Percentiles rank a stretch among this genome's conserved stretches.
Evolutionary conservation across 805 yeast species (phyloP).

Genomic region (Spathaspora boniae): DNA sequence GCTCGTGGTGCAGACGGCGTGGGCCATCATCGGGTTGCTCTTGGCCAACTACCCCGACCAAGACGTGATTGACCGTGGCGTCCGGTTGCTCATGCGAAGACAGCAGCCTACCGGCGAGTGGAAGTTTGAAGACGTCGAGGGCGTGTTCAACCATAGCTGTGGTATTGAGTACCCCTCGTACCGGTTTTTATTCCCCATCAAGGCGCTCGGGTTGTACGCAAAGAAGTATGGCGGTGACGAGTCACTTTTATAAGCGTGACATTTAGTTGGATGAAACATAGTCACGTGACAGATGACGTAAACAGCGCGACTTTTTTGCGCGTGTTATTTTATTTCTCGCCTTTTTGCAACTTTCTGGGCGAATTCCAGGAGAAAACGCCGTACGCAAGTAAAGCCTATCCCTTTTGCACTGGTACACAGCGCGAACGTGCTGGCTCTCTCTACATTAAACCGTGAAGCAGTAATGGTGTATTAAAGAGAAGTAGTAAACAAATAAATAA

Average conservation of each 20-base stretch:
- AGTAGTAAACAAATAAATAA: background rate
- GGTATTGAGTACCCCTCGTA: constrained; percentile 96
- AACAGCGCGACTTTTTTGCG: too few species aligned
- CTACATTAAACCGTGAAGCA: too few species aligned
- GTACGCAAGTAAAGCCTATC: too few species aligned
- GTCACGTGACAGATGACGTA: too few species aligned
- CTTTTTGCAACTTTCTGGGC: too few species aligned
- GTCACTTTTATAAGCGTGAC: constrained; percentile 1
- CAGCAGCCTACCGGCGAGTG: constrained; percentile 82
- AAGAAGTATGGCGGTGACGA: constrained; percentile 24
- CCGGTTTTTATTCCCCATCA: constrained; percentile 82
- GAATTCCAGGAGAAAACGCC: too few species aligned
- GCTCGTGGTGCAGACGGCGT: constrained; percentile 83
- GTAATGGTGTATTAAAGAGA: background rate
- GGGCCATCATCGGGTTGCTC: constrained; percentile 83
- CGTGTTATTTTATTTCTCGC: too few species aligned
- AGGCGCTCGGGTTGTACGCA: constrained; percentile 78
- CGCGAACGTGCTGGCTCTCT: too few species aligned
- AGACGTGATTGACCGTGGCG: constrained; percentile 59
- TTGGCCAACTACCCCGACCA: constrained; percentile 77
- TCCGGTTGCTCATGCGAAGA: constrained; percentile 56
- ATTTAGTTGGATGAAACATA: too few species aligned
- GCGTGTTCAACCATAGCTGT: constrained; percentile 88
- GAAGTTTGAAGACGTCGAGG: constrained; percentile 82
- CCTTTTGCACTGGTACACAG: too few species aligned